Evolutionary conservation across 164 flowering plant genomes (phyloP).

Genomic region (Houttuynia cordata): DNA sequence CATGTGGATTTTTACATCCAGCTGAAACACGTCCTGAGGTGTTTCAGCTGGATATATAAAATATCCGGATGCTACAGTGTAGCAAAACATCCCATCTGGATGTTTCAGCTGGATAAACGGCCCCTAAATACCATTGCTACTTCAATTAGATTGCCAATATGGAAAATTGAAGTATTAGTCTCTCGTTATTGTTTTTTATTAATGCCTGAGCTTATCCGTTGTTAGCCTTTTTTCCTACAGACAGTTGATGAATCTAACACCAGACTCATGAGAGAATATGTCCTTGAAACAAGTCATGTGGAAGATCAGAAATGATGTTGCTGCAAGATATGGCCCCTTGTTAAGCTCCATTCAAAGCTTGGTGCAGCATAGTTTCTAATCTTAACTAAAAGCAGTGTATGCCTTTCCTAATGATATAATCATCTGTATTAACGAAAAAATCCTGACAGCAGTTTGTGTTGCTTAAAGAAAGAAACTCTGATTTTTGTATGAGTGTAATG

Average conservation of each 20-base stretch:
- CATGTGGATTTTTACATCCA: no score
- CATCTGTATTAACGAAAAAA: not conserved
- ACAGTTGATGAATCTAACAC: slow-evolving; percentile 72
- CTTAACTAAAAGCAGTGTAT: not conserved
- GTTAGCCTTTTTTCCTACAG: slow-evolving; percentile 24
- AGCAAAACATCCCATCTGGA: no score
- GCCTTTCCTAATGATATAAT: not conserved
- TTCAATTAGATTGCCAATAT: not conserved
- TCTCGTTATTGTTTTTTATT: not conserved
- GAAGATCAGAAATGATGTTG: slow-evolving; percentile 32
- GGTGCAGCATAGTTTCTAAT: not conserved
- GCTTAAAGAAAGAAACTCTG: not conserved
- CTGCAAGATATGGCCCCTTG: not conserved
- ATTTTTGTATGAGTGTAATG: not conserved
- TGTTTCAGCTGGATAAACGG: no score
- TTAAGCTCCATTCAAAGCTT: not conserved
- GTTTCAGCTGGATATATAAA: no score
- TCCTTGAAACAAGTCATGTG: slow-evolving; percentile 50
- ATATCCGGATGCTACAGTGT: no score
- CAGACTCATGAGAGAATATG: slow-evolving; percentile 72
- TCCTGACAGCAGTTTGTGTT: not conserved
- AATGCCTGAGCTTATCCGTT: not conserved
- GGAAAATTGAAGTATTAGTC: no score
- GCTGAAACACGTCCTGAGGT: no score
- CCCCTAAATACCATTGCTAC: not conserved